Base-by-base conservation (phyloP, 1,284 basidiomycete species). In the Ceratobasidium sp. region DNA sequence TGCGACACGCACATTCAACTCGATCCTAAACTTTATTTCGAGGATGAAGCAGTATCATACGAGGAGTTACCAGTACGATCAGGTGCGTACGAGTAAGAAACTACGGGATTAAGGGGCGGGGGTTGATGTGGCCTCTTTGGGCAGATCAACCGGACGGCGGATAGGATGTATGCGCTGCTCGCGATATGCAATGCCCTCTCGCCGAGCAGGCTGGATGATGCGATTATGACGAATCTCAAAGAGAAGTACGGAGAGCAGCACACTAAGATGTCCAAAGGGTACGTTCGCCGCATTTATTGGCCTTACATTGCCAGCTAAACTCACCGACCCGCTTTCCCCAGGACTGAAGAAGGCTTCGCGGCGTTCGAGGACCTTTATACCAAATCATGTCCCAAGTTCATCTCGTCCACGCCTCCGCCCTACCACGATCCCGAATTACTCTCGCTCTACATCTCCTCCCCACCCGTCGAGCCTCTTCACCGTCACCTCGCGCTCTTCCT, bases 111-210 rank as follows among this genome's bases (percentile, higher is more conserved):
- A 29, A 29, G 25, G 25, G 25, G 25, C 25, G 25, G 25, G 25
- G 25, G 25, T 29, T 29, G 25, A 29, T 29, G 25, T 29, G 25
- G 25, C 25, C 25, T 29, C 25, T 29, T 29, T 29, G 37, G 7
- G 9, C 80, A 95, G 93, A 98, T 99, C 85, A 96, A 93, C 87
- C 99, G 98, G 88, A 96, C 94, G 37, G 96, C 95, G 9, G 97
- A 99, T 84, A 88, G 97, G 69, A 99, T 99, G 97, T 98, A 99
- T 83, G 96, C 96, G 3, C 86, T 99, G 25, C 93, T 98, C 79
- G 95, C 96, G 8, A 92, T 99, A 79, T 97, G 95, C 86, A 94
- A 95, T 81, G 94, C 95, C 0, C 88, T 99, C 13, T 96, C 96
- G 32, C 97, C 97, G 44, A 92, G 90, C 76, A 89, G 96, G 68